phyloP scores from a whole-genome alignment of 2,329 filamentous ascomycete species.

The Sporothrix curviconia region DNA sequence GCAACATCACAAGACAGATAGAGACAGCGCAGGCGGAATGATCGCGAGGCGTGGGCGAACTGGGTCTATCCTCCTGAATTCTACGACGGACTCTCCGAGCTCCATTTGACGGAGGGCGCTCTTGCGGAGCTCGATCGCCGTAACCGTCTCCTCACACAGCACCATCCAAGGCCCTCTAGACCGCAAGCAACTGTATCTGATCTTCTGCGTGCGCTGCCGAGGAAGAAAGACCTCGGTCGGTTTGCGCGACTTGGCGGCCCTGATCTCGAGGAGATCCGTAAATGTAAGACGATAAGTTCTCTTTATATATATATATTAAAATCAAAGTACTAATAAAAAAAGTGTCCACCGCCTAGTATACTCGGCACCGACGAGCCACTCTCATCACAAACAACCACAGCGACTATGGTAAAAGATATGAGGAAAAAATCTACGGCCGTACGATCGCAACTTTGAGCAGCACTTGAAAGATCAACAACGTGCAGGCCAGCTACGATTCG shows the following conservation, averaged over 20 bases:
- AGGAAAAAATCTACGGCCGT: too few species aligned
- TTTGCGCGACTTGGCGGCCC: neutral
- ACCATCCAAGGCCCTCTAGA: neutral
- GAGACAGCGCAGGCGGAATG: too few species aligned
- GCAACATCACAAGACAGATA: too few species aligned
- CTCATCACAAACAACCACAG: too few species aligned
- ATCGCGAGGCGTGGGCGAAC: neutral
- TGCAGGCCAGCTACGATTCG: too few species aligned
- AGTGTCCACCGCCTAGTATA: too few species aligned
- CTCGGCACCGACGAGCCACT: too few species aligned
- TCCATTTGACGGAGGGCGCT: neutral
- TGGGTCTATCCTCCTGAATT: neutral
- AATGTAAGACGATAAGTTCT: neutral
- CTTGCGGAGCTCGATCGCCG: neutral
- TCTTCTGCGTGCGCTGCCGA: neutral
- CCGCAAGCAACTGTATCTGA: neutral
- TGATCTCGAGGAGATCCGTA: neutral
- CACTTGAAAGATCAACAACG: too few species aligned
- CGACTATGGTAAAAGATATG: too few species aligned
- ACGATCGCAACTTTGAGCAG: too few species aligned
- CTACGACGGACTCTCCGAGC: neutral
- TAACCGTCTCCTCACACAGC: neutral
- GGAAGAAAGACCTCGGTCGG: neutral
- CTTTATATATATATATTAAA: too few species aligned
- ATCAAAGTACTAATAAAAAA: too few species aligned